Base-by-base conservation (phyloP, 2,329 filamentous ascomycete species). In the Trichothecium roseum region DNA sequence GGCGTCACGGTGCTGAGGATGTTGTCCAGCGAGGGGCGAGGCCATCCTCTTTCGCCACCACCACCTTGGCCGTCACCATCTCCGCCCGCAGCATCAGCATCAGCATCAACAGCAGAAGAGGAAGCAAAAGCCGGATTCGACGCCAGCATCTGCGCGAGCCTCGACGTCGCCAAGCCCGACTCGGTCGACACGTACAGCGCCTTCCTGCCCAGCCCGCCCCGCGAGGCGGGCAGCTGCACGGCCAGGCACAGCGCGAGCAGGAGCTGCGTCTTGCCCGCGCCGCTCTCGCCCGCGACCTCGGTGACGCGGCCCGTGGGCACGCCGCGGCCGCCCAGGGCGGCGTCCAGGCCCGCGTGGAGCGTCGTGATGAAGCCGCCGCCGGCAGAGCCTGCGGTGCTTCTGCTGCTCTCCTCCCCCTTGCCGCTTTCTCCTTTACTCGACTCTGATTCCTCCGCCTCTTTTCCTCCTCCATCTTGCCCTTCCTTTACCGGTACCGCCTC, bases 131-230 rank as follows among this genome's bases (percentile, higher is more conserved):
- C 51, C 0, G 81, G 77, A 54, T 94, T 77, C 31, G 64, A 65
- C 17, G 66, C 55, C 1, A 95, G 72, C 42, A 98, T 78, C 56
- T 96, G 87, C 1, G 76, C 63, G 1, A 98, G 74, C 15, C 91
- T 84, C 3, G 65, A 74, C 5, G 89, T 96, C 15, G 87, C 78
- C 2, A 98, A 72, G 1, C 84, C 69, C 1, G 86, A 80, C 62
- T 98, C 91, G 30, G 91, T 96, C 2, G 88, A 93, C 49, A 98
- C 84, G 66, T 98, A 98, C 26, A 98, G 69, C 1, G 85, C 81
- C n/a, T 78, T 72, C 41, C 78, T 77, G 27, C 72, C 72, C 1
- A 87, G 69, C 5, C 85, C 86, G 29, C 33, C 30, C 22, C 68
- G 66, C 0, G 85, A 83, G 1, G 76, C 62, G 3, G 84, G 78